Conservation (phyloP, 2,329 filamentous ascomycete species). For the Immersiporthe knoxdaviesiana region DNA sequence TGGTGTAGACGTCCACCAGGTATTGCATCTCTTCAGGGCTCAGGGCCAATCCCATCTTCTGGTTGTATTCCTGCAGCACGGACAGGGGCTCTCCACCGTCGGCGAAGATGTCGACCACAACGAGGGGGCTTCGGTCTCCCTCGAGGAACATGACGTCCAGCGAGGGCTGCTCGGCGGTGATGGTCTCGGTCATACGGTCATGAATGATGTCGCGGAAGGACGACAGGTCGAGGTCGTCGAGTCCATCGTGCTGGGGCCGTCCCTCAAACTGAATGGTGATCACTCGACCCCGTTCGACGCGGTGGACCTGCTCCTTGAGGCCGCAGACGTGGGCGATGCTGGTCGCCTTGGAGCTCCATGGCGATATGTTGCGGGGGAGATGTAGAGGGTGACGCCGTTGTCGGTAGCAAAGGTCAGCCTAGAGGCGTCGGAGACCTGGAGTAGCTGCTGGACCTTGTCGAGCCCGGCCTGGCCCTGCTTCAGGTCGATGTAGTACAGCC, state of each 20-base stretch:
- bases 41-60: constrained; percentile 79
- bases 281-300: constrained; percentile 85
- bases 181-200: constrained; percentile 94
- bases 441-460: constrained; percentile 51
- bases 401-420: constrained; percentile 46
- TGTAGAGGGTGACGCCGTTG: constrained; percentile 63
- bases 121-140: constrained; percentile 62
- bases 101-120: constrained; percentile 74
- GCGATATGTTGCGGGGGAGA: constrained; percentile 88
- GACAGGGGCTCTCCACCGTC: constrained; percentile 67
- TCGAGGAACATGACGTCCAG: constrained; percentile 80
- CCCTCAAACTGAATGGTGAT: constrained; percentile 69
- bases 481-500: constrained; percentile 70
- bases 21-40: constrained; percentile 92
- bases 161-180: constrained; percentile 69
- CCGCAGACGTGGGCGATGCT: constrained; percentile 93
- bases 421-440: constrained; percentile 44
- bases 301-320: constrained; percentile 68
- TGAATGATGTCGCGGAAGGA: constrained; percentile 73
- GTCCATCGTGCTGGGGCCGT: too few species aligned
- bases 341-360: constrained; percentile 97
- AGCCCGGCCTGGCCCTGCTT: constrained; percentile 49
- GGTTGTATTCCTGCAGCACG: constrained; percentile 81
- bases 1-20: constrained; percentile 79
- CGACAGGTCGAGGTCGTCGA: constrained; percentile 52